Conservation (phyloP, 805 yeast genomes). For the Grigorovia yakushimaensis region DNA sequence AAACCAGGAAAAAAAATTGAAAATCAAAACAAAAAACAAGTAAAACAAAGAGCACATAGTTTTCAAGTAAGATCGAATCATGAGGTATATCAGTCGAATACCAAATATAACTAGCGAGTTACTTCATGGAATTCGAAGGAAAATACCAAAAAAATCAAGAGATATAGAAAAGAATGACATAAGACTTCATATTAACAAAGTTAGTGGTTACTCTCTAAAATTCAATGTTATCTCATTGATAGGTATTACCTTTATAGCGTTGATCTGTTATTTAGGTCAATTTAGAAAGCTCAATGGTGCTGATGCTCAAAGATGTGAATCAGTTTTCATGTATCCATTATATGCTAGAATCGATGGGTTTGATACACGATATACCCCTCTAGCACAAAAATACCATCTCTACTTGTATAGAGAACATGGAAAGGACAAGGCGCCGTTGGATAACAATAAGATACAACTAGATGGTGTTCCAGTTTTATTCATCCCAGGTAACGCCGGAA, state of each 20-base stretch:
- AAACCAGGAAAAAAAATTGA: neutral
- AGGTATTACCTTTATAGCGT: constrained; percentile 13
- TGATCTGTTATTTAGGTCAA: constrained; percentile 7
- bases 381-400: constrained; percentile 58
- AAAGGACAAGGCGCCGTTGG: constrained; percentile 45
- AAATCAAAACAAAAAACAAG: neutral
- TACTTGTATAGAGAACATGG: constrained; percentile 82
- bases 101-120: neutral
- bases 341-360: constrained; percentile 68
- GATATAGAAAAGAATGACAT: neutral
- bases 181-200: neutral
- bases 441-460: constrained; percentile 29
- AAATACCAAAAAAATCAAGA: neutral
- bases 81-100: neutral
- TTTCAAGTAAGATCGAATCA: neutral
- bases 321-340: constrained; percentile 75
- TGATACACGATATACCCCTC: constrained; percentile 61
- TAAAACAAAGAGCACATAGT: neutral
- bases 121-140: neutral
- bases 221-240: constrained; percentile 6
- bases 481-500: constrained; percentile 97
- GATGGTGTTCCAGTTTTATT: constrained; percentile 83
- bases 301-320: constrained; percentile 47
- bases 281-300: constrained; percentile 31
- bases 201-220: neutral